These are phyloP conservation scores for Colletotrichum brevisporum DNA, from an alignment of 2,329 filamentous ascomycete species.

Conservation along the genomic window DNA sequence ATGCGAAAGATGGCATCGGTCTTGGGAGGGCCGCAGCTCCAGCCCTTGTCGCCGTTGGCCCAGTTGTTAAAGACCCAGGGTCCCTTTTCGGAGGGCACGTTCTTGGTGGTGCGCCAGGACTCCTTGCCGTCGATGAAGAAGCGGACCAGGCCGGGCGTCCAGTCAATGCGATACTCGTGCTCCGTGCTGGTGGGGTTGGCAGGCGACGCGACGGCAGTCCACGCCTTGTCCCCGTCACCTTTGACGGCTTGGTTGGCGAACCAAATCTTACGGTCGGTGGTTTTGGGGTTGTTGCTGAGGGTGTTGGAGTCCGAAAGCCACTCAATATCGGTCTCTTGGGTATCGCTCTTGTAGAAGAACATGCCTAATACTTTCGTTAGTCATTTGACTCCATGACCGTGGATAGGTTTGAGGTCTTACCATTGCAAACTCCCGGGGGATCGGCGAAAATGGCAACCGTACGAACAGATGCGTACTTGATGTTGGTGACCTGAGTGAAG, in stretches of 20 bases:
- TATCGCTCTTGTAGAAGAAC: slow-evolving; percentile 48
- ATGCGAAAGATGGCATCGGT: slow-evolving; percentile 42
- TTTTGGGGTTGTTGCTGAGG: slow-evolving; percentile 44
- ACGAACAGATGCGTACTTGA: slow-evolving; percentile 48
- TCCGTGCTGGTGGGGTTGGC: slow-evolving; percentile 45
- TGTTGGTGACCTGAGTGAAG: slow-evolving; percentile 45
- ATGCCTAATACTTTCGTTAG: slow-evolving; percentile 44
- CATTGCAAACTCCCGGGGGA: slow-evolving; percentile 49
- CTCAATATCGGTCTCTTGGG: slow-evolving; percentile 50
- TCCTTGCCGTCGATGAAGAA: slow-evolving; percentile 47
- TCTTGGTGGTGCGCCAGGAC: slow-evolving; percentile 44
- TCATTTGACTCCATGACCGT: too few species aligned
- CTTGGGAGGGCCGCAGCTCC: slow-evolving; percentile 48
- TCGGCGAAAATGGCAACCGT: slow-evolving; percentile 47
- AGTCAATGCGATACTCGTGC: slow-evolving; percentile 52
- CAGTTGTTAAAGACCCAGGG: slow-evolving; percentile 52
- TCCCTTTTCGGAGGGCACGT: slow-evolving; percentile 45
- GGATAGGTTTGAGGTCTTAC: slow-evolving; percentile 29
- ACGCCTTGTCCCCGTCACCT: slow-evolving; percentile 38
- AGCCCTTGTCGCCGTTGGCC: slow-evolving; percentile 49
- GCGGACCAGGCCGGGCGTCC: slow-evolving; percentile 43
- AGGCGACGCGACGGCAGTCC: slow-evolving; percentile 38
- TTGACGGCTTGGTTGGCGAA: slow-evolving; percentile 49
- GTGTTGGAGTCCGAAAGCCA: slow-evolving; percentile 49
- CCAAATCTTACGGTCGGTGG: slow-evolving; percentile 44